These are phyloP conservation scores for Cantharellus anzutake DNA, from an alignment of 768 basidiomycete species.

Conservation along the genomic window DNA sequence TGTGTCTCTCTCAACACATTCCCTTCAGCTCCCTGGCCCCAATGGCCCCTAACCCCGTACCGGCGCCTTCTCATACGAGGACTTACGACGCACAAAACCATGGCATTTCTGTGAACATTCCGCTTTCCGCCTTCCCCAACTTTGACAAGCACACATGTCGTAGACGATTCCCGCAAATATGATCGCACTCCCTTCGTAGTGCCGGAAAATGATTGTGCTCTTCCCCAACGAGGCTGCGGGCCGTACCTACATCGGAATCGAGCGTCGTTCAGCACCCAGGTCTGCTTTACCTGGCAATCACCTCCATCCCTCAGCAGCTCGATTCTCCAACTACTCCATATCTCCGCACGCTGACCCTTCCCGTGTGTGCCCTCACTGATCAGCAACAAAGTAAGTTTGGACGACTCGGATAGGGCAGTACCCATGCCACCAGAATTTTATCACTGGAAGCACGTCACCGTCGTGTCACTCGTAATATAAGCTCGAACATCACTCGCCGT, in stretches of 20 bases:
- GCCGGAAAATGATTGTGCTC: not conserved
- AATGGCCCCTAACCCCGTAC: too few species aligned
- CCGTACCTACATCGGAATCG: not conserved
- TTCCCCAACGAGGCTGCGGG: constrained; percentile 1
- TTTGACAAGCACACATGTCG: constrained; percentile 4
- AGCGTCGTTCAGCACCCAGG: not conserved
- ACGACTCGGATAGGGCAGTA: not conserved
- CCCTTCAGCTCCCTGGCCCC: too few species aligned
- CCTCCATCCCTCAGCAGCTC: too few species aligned
- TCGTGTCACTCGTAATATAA: not conserved
- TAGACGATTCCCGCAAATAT: not conserved
- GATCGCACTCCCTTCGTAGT: constrained; percentile 1
- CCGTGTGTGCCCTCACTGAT: not conserved
- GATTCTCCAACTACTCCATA: too few species aligned
- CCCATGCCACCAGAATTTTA: not conserved
- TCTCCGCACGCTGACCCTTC: not conserved
- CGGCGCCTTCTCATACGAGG: too few species aligned
- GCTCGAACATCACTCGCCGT: not conserved
- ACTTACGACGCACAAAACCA: too few species aligned
- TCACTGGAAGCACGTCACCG: not conserved
- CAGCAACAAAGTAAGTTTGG: not conserved
- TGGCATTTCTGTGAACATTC: not conserved
- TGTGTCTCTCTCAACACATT: too few species aligned
- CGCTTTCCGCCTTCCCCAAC: constrained; percentile 2
- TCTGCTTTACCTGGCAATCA: not conserved